Conservation (phyloP, 176 grass and related monocot genomes). For the Puccinellia tenuiflora region DNA sequence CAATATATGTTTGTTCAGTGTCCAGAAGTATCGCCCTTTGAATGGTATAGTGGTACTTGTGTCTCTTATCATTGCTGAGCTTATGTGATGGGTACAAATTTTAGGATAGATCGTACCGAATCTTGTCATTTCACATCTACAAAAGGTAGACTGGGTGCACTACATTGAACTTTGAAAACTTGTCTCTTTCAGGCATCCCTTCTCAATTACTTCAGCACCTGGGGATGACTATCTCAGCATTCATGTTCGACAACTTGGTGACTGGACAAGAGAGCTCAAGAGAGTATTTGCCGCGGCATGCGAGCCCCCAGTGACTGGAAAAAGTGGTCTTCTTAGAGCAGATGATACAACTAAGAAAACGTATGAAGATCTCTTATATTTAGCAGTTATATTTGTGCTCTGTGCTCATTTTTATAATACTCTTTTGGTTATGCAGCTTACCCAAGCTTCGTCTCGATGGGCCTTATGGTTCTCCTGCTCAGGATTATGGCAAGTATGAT, state of each 20-base stretch:
- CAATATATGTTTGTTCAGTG: conserved; percentile 99
- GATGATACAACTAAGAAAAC: conserved; percentile 90
- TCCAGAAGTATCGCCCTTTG: conserved; percentile 90
- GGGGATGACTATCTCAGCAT: conserved; percentile 90
- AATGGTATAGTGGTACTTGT: conserved; percentile 56
- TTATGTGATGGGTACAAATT: background rate
- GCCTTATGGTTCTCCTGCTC: conserved; percentile 90
- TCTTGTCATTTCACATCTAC: background rate
- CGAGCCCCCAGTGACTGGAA: conserved; percentile 76
- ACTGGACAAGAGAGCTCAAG: conserved; percentile 93
- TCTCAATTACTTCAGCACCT: conserved; percentile 96
- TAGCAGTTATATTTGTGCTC: background rate
- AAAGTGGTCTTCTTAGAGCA: conserved; percentile 91
- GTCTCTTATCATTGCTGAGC: background rate
- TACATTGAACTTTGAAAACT: conserved; percentile 1
- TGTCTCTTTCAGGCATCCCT: conserved; percentile 76
- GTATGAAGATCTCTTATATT: conserved; percentile 36
- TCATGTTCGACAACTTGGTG: conserved; percentile 93
- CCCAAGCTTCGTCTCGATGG: conserved; percentile 97
- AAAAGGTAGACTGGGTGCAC: background rate
- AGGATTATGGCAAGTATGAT: conserved; percentile 98
- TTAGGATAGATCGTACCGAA: background rate
- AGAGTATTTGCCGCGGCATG: conserved; percentile 85
- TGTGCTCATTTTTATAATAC: conserved; percentile 14
- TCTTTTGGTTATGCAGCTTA: conserved; percentile 54